A percentile compares a stretch with the other conserved stretches of the same genome.
phyloP scores from a whole-genome alignment of 176 grass and related monocot species.

The Oryza australiensis region DNA sequence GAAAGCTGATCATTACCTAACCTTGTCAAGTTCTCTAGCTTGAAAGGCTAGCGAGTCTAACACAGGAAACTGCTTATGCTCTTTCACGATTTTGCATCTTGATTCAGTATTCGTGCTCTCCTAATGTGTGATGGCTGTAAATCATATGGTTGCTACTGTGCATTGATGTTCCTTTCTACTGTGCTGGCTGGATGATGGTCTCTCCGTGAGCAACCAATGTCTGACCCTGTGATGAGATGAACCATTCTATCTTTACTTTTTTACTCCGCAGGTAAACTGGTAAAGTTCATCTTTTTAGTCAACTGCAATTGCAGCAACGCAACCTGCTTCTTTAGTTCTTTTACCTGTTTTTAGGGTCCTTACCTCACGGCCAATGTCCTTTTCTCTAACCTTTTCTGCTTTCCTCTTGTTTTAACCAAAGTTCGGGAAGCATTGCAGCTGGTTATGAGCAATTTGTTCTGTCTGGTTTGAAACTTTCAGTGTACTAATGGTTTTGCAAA shows the following conservation, averaged over 20 bases:
- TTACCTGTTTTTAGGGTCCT: background rate
- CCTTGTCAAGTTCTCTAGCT: background rate
- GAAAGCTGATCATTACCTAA: background rate
- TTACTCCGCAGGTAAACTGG: conserved; percentile 12
- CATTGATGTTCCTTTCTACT: background rate
- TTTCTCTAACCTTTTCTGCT: conserved; percentile 11
- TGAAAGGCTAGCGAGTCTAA: background rate
- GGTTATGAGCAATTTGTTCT: conserved; percentile 17
- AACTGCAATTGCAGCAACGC: background rate
- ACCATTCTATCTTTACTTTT: conserved; percentile 2
- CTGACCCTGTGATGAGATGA: conserved; percentile 10
- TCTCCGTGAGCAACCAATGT: background rate
- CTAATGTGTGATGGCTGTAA: background rate
- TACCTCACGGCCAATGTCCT: background rate
- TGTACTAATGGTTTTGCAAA: background rate
- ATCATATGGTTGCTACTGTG: conserved; percentile 16
- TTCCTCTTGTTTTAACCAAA: conserved; percentile 12
- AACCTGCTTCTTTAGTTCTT: background rate
- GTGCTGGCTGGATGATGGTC: conserved; percentile 37
- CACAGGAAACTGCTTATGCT: background rate
- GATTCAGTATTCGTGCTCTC: background rate
- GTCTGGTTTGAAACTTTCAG: background rate
- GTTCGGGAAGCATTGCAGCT: conserved; percentile 15
- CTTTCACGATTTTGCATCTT: background rate
- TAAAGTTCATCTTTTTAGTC: conserved; percentile 28